These are phyloP conservation scores for Avena atlantica DNA, from an alignment of 176 grass and related monocot genomes.

Conservation along the genomic window DNA sequence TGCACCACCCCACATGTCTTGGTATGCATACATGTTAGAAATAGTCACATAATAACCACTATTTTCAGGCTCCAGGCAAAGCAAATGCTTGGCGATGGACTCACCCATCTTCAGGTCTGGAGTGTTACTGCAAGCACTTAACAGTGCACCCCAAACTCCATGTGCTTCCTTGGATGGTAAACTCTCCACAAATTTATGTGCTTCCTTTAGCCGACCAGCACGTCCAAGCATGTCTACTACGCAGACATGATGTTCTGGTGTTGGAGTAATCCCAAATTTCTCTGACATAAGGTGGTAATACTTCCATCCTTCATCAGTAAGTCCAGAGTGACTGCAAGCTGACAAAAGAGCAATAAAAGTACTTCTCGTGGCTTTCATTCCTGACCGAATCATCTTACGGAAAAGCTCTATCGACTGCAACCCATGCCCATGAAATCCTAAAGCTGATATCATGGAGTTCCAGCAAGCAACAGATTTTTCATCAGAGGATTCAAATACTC, in stretches of 20 bases:
- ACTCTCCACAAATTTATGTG: constrained; percentile 61
- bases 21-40: constrained; percentile 75
- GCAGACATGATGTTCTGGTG: constrained; percentile 76
- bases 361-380: constrained; percentile 64
- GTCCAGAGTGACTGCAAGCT: constrained; percentile 78
- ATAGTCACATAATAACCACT: constrained; percentile 82
- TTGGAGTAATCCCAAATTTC: constrained; percentile 64
- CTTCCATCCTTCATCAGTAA: constrained; percentile 76
- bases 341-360: constrained; percentile 86
- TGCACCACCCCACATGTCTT: constrained; percentile 64
- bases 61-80: constrained; percentile 73
- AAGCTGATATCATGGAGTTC: constrained; percentile 94
- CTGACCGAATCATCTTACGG: constrained; percentile 64
- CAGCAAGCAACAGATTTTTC: constrained; percentile 80
- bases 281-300: constrained; percentile 75
- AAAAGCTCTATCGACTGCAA: constrained; percentile 74
- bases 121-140: constrained; percentile 64
- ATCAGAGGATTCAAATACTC: constrained; percentile 59
- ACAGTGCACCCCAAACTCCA: constrained; percentile 77
- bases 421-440: constrained; percentile 76
- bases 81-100: constrained; percentile 62
- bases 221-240: constrained; percentile 79
- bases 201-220: constrained; percentile 63
- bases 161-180: constrained; percentile 51
- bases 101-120: constrained; percentile 58